phyloP scores from a whole-genome alignment of 2,329 filamentous ascomycete species.

The Phaeosphaeriaceae sp. region DNA sequence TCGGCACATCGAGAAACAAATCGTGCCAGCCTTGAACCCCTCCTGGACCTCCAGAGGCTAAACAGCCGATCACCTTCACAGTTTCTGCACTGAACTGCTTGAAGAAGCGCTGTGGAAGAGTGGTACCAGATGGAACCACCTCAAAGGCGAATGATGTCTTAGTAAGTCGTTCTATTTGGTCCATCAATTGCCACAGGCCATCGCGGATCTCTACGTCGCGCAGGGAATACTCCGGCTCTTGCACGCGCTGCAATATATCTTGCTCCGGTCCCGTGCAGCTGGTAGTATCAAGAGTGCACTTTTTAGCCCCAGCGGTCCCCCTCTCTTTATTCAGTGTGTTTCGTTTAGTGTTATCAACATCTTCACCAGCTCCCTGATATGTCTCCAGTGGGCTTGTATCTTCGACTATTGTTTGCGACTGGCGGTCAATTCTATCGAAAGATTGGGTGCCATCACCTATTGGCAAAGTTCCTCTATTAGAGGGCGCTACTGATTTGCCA shows the following conservation, averaged over 20 bases:
- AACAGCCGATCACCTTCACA: conserved; percentile 27
- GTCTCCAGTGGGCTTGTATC: too few relatives aligned
- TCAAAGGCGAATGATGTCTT: conserved; percentile 13
- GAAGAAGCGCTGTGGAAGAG: conserved; percentile 4
- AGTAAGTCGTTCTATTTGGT: conserved; percentile 24
- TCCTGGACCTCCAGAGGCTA: conserved; percentile 32
- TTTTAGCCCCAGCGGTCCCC: neutral
- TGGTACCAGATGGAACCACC: neutral
- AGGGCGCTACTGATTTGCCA: too few relatives aligned
- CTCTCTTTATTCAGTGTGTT: too few relatives aligned
- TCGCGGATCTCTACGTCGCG: conserved; percentile 37
- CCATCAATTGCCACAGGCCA: conserved; percentile 19
- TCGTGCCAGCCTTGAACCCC: conserved; percentile 31
- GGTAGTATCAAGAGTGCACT: neutral
- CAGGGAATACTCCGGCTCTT: conserved; percentile 32
- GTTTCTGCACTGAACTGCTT: conserved; percentile 20
- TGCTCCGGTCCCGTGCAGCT: neutral
- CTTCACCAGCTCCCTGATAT: too few relatives aligned
- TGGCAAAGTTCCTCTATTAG: too few relatives aligned
- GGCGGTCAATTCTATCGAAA: too few relatives aligned
- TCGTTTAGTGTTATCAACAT: too few relatives aligned
- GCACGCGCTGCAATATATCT: neutral
- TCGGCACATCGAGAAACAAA: conserved; percentile 25
- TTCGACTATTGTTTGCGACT: too few relatives aligned
- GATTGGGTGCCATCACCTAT: too few relatives aligned